A percentile compares a stretch with the other conserved stretches of the same genome.
Evolutionary conservation across 2,329 filamentous ascomycete species (phyloP).

Genomic region (Botrytis galanthina): DNA sequence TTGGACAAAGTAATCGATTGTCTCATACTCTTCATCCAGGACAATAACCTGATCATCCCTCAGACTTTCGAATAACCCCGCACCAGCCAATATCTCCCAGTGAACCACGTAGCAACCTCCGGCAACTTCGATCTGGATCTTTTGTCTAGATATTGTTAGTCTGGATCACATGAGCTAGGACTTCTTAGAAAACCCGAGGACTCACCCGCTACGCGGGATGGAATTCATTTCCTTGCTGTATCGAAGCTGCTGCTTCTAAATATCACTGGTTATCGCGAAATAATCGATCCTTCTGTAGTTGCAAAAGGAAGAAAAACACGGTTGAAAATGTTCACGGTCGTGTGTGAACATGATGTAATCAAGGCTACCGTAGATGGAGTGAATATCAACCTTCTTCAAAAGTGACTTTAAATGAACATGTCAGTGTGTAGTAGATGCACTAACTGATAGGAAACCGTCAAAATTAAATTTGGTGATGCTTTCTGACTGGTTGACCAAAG

Average conservation of each 20-base stretch:
- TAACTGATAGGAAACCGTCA: too few relatives aligned
- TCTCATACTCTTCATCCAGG: fast-evolving
- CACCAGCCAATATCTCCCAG: neutral
- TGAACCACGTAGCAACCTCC: neutral
- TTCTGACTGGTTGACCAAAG: too few relatives aligned
- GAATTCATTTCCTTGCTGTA: too few relatives aligned
- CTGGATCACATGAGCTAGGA: neutral
- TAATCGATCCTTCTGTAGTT: neutral
- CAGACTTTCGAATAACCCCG: neutral
- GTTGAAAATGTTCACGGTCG: too few relatives aligned
- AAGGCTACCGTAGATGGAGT: too few relatives aligned
- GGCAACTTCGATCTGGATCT: neutral
- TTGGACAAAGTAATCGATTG: neutral
- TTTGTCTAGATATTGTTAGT: neutral
- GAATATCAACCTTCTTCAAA: too few relatives aligned
- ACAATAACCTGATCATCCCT: neutral
- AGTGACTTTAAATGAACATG: too few relatives aligned
- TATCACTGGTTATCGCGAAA: neutral
- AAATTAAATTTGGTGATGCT: too few relatives aligned
- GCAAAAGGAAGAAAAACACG: too few relatives aligned
- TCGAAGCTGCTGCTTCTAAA: too few relatives aligned
- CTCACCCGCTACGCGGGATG: neutral
- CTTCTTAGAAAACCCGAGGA: neutral
- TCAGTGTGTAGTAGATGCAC: too few relatives aligned
- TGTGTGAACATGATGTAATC: too few relatives aligned